These are phyloP conservation scores for Colletotrichum tropicicola DNA, from an alignment of 2,329 filamentous ascomycete genomes.

Conservation along the genomic window DNA sequence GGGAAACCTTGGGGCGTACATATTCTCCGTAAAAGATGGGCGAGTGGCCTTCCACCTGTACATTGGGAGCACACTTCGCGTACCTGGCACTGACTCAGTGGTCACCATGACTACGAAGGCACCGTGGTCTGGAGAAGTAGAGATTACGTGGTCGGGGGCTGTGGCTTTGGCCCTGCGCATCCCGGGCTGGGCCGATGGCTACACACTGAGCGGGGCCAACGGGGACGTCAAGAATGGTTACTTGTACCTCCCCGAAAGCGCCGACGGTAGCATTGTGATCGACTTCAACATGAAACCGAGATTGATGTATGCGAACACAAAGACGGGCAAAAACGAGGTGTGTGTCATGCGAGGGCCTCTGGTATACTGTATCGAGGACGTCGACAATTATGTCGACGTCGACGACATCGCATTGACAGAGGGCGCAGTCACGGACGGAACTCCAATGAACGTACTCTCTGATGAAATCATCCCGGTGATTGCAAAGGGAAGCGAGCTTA, in stretches of 20 bases:
- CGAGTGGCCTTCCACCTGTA: neutral
- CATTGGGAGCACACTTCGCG: neutral
- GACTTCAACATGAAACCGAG: neutral
- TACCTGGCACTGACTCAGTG: neutral
- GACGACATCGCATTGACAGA: neutral
- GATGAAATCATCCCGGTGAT: neutral
- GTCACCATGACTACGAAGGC: neutral
- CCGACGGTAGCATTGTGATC: neutral
- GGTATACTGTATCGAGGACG: slow-evolving; percentile 16
- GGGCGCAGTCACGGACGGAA: neutral
- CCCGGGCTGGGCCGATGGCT: neutral
- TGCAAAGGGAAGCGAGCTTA: neutral
- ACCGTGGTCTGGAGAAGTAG: neutral
- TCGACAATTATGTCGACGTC: slow-evolving; percentile 1
- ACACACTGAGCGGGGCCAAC: neutral
- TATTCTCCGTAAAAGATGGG: neutral
- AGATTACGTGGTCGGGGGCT: neutral
- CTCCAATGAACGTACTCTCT: neutral
- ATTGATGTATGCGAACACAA: slow-evolving; percentile 1
- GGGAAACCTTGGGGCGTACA: slow-evolving; percentile 7
- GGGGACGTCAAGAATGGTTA: slow-evolving; percentile 1
- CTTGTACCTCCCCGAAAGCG: neutral
- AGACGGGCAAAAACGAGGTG: slow-evolving; percentile 1
- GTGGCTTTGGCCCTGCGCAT: slow-evolving; percentile 8
- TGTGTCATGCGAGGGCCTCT: slow-evolving; percentile 9